Percentiles rank a stretch among this genome's conserved stretches.
phyloP scores from a whole-genome alignment of 768 basidiomycete species.

The Crepidotus variabilis region DNA sequence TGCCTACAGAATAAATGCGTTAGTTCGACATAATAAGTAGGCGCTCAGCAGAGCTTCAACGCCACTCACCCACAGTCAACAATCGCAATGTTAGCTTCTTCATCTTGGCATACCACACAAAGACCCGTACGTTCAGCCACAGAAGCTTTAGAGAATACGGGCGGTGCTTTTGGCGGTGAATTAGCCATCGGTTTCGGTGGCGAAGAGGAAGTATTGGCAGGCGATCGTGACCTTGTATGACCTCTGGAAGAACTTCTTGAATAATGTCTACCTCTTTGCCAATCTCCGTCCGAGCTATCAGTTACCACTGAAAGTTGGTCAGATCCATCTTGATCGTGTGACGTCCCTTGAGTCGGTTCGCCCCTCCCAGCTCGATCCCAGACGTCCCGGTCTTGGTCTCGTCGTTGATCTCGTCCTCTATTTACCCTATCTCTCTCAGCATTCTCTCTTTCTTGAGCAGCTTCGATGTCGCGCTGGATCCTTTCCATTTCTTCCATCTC shows the following conservation, averaged over 20 bases:
- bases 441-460: constrained; percentile 20
- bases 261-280: not conserved
- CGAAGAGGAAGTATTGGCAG: not conserved
- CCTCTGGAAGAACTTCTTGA: not conserved
- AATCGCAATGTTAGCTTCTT: constrained; percentile 90
- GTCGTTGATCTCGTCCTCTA: constrained; percentile 14
- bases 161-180: not conserved
- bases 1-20: constrained; percentile 45
- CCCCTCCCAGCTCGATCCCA: not conserved
- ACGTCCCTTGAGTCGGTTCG: not conserved
- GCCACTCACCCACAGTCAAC: constrained; percentile 86
- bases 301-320: not conserved
- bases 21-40: constrained; percentile 6
- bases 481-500: constrained; percentile 42
- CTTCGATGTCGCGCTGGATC: constrained; percentile 36
- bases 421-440: constrained; percentile 8
- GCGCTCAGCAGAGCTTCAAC: not conserved
- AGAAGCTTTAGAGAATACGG: constrained; percentile 9
- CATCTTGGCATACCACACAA: constrained; percentile 92
- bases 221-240: not conserved
- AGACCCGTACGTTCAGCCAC: constrained; percentile 67
- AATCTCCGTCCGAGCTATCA: not conserved
- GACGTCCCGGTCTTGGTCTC: constrained; percentile 10
- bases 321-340: not conserved
- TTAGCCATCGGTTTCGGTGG: constrained; percentile 17